These are phyloP conservation scores for Pythium aristosporum DNA, from an alignment of 352 stramenopile species.

Conservation along the genomic window DNA sequence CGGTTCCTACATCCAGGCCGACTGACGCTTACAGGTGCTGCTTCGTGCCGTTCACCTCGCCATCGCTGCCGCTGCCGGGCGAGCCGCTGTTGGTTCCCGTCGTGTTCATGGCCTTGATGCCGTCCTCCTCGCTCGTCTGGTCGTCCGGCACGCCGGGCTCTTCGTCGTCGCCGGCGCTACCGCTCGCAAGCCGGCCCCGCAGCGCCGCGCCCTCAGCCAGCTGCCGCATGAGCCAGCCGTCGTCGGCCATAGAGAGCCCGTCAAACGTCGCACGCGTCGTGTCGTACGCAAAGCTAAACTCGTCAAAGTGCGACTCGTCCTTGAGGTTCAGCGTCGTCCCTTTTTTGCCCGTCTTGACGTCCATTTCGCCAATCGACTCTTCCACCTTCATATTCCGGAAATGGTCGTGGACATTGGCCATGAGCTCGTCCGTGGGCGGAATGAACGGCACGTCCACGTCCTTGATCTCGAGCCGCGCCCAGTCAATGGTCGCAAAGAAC, in stretches of 20 bases:
- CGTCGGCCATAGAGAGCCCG: slow-evolving; percentile 77
- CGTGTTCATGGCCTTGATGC: slow-evolving; percentile 34
- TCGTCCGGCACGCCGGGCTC: slow-evolving; percentile 36
- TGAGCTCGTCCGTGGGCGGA: slow-evolving; percentile 72
- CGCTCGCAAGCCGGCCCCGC: slow-evolving; percentile 57
- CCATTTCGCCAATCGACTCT: slow-evolving; percentile 72
- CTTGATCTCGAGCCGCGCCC: slow-evolving; percentile 72
- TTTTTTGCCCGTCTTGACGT: slow-evolving; percentile 64
- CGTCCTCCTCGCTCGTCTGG: slow-evolving; percentile 61
- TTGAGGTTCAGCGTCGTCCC: slow-evolving; percentile 35
- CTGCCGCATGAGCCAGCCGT: slow-evolving; percentile 82
- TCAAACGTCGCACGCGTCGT: slow-evolving; percentile 75
- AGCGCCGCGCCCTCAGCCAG: slow-evolving; percentile 73
- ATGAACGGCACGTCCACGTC: slow-evolving; percentile 82
- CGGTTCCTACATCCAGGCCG: neutral
- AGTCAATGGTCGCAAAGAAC: slow-evolving; percentile 77
- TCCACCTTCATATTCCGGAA: slow-evolving; percentile 90
- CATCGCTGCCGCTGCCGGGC: slow-evolving; percentile 58
- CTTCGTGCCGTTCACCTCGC: slow-evolving; percentile 25
- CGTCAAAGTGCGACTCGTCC: slow-evolving; percentile 82
- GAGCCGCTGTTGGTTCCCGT: slow-evolving; percentile 51
- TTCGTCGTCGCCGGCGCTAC: slow-evolving; percentile 51
- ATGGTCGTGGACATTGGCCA: slow-evolving; percentile 88
- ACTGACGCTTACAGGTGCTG: slow-evolving; percentile 9
- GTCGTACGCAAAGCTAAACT: slow-evolving; percentile 88